phyloP scores from a whole-genome alignment of 352 stramenopile genomes.

The Aphanomyces stellatus region DNA sequence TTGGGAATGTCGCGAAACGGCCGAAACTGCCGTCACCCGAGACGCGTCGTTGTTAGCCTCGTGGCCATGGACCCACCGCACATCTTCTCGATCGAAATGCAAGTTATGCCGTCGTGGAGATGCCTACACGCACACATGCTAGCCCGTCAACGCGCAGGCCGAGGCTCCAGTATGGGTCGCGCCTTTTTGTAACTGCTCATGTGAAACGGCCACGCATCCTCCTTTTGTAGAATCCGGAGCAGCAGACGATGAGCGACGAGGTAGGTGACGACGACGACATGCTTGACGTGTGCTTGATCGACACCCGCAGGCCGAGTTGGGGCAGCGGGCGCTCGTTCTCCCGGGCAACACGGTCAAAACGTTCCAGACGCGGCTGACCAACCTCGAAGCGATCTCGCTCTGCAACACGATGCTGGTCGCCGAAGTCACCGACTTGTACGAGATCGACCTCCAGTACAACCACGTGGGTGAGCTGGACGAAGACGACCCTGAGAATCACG shows the following conservation, averaged over 20 bases:
- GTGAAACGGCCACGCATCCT: not conserved
- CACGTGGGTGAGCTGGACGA: constrained; percentile 18
- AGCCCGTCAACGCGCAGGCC: too few relatives aligned
- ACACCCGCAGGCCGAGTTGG: not conserved
- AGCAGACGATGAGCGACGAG: not conserved
- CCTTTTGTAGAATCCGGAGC: not conserved
- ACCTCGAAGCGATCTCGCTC: not conserved
- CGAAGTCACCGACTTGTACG: not conserved
- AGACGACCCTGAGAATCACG: constrained; percentile 21
- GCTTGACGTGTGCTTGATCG: too few relatives aligned
- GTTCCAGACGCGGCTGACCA: constrained; percentile 1
- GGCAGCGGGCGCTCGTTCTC: not conserved
- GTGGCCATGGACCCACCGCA: too few relatives aligned
- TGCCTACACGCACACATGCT: too few relatives aligned
- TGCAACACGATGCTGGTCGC: not conserved
- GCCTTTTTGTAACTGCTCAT: not conserved
- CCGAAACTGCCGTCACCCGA: not conserved
- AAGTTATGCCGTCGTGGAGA: too few relatives aligned
- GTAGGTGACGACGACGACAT: too few relatives aligned
- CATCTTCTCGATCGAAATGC: too few relatives aligned
- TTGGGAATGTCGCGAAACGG: not conserved
- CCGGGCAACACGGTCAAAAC: constrained; percentile 5
- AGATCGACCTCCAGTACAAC: constrained; percentile 12
- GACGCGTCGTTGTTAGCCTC: too few relatives aligned
- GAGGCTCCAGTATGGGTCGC: too few relatives aligned